Percentiles rank a stretch among this genome's conserved stretches.
Conservation (phyloP, 805 yeast genomes). For the Wickerhamiella sergipiensis region DNA sequence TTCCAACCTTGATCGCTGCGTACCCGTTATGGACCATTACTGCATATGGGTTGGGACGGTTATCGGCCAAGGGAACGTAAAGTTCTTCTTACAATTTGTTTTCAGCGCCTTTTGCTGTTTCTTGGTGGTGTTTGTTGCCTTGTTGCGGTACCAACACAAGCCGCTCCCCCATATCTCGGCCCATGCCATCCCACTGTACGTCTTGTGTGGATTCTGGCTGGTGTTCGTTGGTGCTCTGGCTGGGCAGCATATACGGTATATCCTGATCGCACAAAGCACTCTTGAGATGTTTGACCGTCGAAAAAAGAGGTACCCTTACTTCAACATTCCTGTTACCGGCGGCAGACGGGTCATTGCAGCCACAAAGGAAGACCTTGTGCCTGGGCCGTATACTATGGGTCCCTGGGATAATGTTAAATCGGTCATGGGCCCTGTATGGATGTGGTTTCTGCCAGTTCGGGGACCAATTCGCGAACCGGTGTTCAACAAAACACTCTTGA, state of each 20-base stretch:
- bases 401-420: slow-evolving; percentile 14
- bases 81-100: slow-evolving; percentile 42
- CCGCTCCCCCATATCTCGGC: slow-evolving; percentile 27
- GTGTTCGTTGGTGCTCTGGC: slow-evolving; percentile 33
- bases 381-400: slow-evolving; percentile 21
- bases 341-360: slow-evolving; percentile 31
- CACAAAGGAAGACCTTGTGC: slow-evolving; percentile 25
- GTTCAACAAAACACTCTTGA: slow-evolving; percentile 10
- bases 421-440: slow-evolving; percentile 21
- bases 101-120: slow-evolving; percentile 23
- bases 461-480: slow-evolving; percentile 7
- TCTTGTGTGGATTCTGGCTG: slow-evolving; percentile 33
- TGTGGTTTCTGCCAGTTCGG: slow-evolving; percentile 21
- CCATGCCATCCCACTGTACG: slow-evolving; percentile 36
- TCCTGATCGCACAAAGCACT: slow-evolving; percentile 21
- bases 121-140: slow-evolving; percentile 30
- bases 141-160: slow-evolving; percentile 23
- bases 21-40: slow-evolving; percentile 70
- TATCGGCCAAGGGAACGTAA: slow-evolving; percentile 56
- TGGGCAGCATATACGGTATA: slow-evolving; percentile 32
- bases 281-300: slow-evolving; percentile 39
- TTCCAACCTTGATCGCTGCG: slow-evolving; percentile 38
- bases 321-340: slow-evolving; percentile 29
- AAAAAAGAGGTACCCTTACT: slow-evolving; percentile 17
- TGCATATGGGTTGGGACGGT: slow-evolving; percentile 66